Evolutionary conservation across 2,329 filamentous ascomycete species (phyloP).

Genomic region (Sordariomycetes sp.): DNA sequence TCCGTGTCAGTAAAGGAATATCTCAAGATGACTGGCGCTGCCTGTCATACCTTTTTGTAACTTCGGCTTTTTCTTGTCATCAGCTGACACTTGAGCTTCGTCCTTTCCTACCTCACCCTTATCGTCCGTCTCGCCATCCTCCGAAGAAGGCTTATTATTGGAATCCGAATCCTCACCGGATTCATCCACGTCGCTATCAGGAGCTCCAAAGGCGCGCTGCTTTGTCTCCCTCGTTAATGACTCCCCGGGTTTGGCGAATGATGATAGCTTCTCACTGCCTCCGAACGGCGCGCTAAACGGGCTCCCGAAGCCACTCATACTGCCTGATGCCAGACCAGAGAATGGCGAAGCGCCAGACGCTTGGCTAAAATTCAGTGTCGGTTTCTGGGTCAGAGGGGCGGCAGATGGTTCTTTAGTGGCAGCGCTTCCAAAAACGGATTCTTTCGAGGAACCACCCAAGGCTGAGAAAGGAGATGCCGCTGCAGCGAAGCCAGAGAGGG

Average conservation of each 20-base stretch:
- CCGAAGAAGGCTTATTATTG: constrained; percentile 23
- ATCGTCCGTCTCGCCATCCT: constrained; percentile 29
- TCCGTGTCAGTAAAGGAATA: background rate
- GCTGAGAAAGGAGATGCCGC: constrained; percentile 51
- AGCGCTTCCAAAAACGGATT: constrained; percentile 35
- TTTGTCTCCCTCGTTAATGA: constrained; percentile 44
- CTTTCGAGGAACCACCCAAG: constrained; percentile 30
- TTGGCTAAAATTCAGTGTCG: constrained; percentile 36
- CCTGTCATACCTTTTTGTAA: constrained; percentile 53
- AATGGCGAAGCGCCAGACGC: constrained; percentile 30
- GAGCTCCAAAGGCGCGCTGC: constrained; percentile 64
- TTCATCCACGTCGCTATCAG: constrained; percentile 50
- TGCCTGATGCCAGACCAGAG: constrained; percentile 23
- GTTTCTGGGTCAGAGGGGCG: constrained; percentile 9
- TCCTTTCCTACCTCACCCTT: constrained; percentile 41
- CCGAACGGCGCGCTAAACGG: constrained; percentile 43
- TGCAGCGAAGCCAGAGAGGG: constrained; percentile 50
- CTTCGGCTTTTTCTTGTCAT: constrained; percentile 52
- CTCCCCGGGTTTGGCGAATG: constrained; percentile 50
- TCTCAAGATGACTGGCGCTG: background rate
- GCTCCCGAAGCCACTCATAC: constrained; percentile 20
- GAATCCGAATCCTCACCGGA: constrained; percentile 21
- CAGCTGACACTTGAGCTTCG: constrained; percentile 27
- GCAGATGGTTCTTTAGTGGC: constrained; percentile 18
- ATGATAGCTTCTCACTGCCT: constrained; percentile 27